A percentile compares a stretch with the other conserved stretches of the same genome.
phyloP scores from a whole-genome alignment of 768 basidiomycete genomes.

The Jaapia argillacea region DNA sequence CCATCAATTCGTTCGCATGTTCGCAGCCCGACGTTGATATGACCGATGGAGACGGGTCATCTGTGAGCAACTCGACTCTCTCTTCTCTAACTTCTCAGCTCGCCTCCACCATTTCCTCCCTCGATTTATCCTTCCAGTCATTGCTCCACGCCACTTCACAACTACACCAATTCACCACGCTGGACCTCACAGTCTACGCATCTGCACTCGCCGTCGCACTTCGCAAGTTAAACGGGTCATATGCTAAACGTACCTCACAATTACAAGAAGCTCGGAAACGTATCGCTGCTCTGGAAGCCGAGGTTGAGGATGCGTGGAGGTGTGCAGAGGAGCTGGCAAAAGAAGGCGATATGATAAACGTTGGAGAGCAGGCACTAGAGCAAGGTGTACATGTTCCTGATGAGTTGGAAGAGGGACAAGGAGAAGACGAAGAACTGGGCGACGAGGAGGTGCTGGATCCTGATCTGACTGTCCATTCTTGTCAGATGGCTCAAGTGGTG shows the following conservation, averaged over 20 bases:
- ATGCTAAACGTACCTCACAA: constrained; percentile 54
- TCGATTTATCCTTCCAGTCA: constrained; percentile 48
- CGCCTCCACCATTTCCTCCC: constrained; percentile 44
- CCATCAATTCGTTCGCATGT: constrained; percentile 43
- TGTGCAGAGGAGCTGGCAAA: constrained; percentile 64
- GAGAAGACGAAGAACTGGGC: constrained; percentile 17
- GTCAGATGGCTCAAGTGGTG: neutral
- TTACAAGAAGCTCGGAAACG: constrained; percentile 35
- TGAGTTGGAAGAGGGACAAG: constrained; percentile 7
- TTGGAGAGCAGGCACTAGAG: constrained; percentile 11
- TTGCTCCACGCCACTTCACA: constrained; percentile 54
- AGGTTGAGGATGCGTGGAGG: constrained; percentile 74
- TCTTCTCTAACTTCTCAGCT: constrained; percentile 45
- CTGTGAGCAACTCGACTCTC: constrained; percentile 10
- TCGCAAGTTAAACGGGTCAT: constrained; percentile 71
- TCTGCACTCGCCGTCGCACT: constrained; percentile 73
- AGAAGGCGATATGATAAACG: constrained; percentile 60
- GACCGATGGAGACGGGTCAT: constrained; percentile 21
- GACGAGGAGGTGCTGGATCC: constrained; percentile 23
- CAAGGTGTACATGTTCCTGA: constrained; percentile 4
- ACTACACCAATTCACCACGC: constrained; percentile 45
- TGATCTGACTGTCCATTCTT: constrained; percentile 16
- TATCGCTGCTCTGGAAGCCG: constrained; percentile 50
- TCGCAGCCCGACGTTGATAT: constrained; percentile 20
- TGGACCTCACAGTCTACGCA: constrained; percentile 59